Base-by-base conservation (phyloP, 768 basidiomycete species). In the Russula ochroleuca region DNA sequence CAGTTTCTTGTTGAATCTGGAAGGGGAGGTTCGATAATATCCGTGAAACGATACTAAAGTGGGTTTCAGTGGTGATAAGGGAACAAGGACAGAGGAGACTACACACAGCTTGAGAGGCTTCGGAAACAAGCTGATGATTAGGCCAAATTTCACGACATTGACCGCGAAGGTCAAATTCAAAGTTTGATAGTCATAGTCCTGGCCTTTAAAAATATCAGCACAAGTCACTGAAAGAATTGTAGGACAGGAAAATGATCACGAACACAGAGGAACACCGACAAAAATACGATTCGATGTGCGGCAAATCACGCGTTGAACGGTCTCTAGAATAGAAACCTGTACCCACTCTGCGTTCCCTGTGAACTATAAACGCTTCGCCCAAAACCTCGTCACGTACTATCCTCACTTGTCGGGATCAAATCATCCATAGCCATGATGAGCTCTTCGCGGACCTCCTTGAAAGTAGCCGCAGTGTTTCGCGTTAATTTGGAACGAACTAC, bases 251-350 rank as follows among this genome's bases (percentile, higher is more conserved):
- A 28, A 31, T 21, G 5, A n/a, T 40, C 14, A 28, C 57, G n/a
- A 40, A 54, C 80, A 81, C 7, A 80, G 63, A 1, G 80, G 80
- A 5, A 78, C 65, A 0, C 80, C 81, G 38, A 83, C 38, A 15
- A 38, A 38, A 38, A 38, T 38, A 38, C 38, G 38, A 38, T 38
- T 38, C 14, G 38, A 9, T 1, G 14, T 15, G 14, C 38, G 38
- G 13, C 13, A 38, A 38, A 38, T 15, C 38, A 38, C 38, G 14
- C 77, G 55, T 21, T 52, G 56, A 4, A 63, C 5, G 4, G 41
- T 59, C 37, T 71, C 68, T 0, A 71, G 69, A 1, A 70, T 67
- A 2, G 76, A 61, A 0, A 67, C 69, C 6, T 58, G 63, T 23
- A 67, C 70, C 79, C 79, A 81, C 31, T 75, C 80, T 79, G 45